Evolutionary conservation across 2,329 filamentous ascomycete species (phyloP), one percentile per base, ranked within the genome.

Genomic region (Phialophora chinensis): DNA sequence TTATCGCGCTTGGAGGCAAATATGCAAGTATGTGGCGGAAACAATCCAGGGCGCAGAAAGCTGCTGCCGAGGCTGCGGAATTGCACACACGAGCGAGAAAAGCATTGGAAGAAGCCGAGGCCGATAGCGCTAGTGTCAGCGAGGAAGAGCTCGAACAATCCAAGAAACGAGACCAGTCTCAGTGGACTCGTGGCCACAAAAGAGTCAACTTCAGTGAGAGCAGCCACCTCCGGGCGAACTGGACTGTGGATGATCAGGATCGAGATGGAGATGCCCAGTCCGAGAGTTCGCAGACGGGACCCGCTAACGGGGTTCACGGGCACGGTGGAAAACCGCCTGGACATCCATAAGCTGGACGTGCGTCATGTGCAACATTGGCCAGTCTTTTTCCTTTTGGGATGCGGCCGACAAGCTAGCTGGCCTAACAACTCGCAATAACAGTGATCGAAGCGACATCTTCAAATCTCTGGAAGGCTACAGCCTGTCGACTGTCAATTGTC

Each of bases 21-120:
- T 97, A 97, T 75, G 86, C 87, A 11, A 89, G 88, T 67, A 93
- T 97, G 88, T 97, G 93, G 93, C 88, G 89, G 69, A 94, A 93
- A 79, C 93, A 97, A 77, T 93, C 91, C 69, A 86, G 90, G 67
- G 91, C 91, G 1, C 90, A 93, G 75, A 85, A 85, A 70, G 91
- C 90, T 5, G 87, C 86, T 2, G 84, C 86, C 63, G 84, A 88
- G 74, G 87, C 87, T 6, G 79, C 81, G 64, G 77, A 80, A 31
- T 74, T 83, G 29, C 76, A 80, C 60, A 77, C 79, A 63, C 77
- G 78, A 10, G 81, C 80, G 2, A 75, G 80, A 67, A 79, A 78
- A 50, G 79, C 77, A 10, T 75, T 77, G 29, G 72, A 76, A 38
- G 77, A 74, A 50, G 74, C 70, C 10, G 79, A 77, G 20, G 80